phyloP scores from a whole-genome alignment of 1,284 basidiomycete species.

The Schizopora paradoxa region DNA sequence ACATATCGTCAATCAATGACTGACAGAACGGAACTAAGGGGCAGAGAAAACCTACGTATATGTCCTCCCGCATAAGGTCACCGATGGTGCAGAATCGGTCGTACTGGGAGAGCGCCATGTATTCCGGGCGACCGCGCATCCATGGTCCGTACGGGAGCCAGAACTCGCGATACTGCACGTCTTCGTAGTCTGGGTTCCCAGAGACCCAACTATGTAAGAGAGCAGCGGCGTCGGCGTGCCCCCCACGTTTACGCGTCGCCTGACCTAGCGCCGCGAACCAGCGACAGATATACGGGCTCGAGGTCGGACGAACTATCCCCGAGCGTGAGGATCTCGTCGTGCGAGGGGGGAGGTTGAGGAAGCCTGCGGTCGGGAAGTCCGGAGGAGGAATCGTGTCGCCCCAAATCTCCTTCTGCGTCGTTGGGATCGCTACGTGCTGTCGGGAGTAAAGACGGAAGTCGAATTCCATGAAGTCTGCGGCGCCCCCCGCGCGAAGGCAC shows the following conservation, averaged over 20 bases:
- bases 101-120: conserved; percentile 29
- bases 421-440: conserved; percentile 40
- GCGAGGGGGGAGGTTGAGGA: no score
- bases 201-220: conserved; percentile 49
- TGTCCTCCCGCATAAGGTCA: conserved; percentile 34
- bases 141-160: conserved; percentile 56
- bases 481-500: conserved; percentile 62
- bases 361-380: conserved; percentile 10
- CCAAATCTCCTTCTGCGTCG: conserved; percentile 18
- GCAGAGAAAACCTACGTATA: conserved; percentile 27
- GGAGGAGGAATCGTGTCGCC: conserved; percentile 9
- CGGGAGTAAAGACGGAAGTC: conserved; percentile 58
- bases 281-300: conserved; percentile 48
- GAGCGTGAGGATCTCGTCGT: conserved; percentile 29
- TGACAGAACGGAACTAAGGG: background rate
- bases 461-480: conserved; percentile 61
- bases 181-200: conserved; percentile 48
- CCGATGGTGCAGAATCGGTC: conserved; percentile 24
- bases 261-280: conserved; percentile 50
- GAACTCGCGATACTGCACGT: conserved; percentile 47
- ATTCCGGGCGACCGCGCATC: conserved; percentile 29
- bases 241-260: conserved; percentile 52
- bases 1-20: background rate
- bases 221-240: conserved; percentile 52
- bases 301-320: background rate